phyloP scores from a whole-genome alignment of 345 rosid genomes.

The Camelina laxa region DNA sequence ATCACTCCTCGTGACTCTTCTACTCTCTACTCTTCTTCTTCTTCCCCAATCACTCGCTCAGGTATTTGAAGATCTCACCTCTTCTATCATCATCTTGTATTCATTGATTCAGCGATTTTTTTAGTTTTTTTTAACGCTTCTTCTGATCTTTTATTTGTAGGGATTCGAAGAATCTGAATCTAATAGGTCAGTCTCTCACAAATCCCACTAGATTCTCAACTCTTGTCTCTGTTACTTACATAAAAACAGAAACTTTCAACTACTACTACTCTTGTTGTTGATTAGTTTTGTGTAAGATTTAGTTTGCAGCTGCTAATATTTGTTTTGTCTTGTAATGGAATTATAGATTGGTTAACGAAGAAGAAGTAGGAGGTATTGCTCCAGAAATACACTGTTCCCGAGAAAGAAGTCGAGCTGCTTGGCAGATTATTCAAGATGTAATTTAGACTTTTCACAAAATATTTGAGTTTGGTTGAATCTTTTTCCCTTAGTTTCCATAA shows the following conservation, averaged over 20 bases:
- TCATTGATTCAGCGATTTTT: background rate
- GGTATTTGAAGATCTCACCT: slow-evolving; percentile 24
- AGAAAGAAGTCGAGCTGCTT: slow-evolving; percentile 87
- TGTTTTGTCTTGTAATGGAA: slow-evolving; percentile 22
- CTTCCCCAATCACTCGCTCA: slow-evolving; percentile 41
- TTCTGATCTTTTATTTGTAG: slow-evolving; percentile 39
- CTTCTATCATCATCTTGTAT: background rate
- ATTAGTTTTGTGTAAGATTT: slow-evolving; percentile 10
- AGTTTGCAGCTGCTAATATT: background rate
- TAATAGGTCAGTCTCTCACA: slow-evolving; percentile 47
- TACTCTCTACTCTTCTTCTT: slow-evolving; percentile 32
- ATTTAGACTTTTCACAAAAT: too few relatives aligned
- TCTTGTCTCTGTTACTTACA: background rate
- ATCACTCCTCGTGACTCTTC: slow-evolving; percentile 31
- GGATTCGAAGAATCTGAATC: slow-evolving; percentile 47
- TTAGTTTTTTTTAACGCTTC: background rate
- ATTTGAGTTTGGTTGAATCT: background rate
- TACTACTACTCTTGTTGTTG: background rate
- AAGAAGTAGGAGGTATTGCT: slow-evolving; percentile 38
- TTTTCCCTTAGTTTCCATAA: too few relatives aligned
- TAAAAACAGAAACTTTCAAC: background rate
- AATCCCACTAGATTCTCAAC: background rate
- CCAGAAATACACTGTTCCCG: slow-evolving; percentile 89
- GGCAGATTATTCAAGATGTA: slow-evolving; percentile 83
- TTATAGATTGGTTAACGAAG: slow-evolving; percentile 50